Evolutionary conservation across 805 yeast species (phyloP), one percentile per base, ranked within the genome.

Genomic region (Wickerhamiella parazyma): DNA sequence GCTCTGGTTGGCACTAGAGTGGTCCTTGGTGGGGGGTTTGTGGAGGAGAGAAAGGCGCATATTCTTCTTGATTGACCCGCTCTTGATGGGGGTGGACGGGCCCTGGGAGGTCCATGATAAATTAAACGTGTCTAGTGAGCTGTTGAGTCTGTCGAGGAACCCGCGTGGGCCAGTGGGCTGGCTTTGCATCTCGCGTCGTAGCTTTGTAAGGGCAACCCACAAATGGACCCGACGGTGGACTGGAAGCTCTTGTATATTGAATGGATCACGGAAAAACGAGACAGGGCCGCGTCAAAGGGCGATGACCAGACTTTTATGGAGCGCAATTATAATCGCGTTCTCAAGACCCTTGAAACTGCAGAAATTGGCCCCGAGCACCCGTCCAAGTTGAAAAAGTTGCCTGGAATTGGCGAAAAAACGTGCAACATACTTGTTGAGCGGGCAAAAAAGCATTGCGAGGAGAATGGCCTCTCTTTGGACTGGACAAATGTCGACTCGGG

Each of bases 401-500:
- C 71, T 45, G 80, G 67, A 37, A 69, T 89, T 28, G 97, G 97
- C 1, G 78, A 74, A 10, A 76, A 78, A 45, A 76, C 82, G 6
- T 74, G 81, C 26, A 62, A 58, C 2, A 54, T 61, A 22, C 61
- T 89, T 45, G 65, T 68, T 20, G 58, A 63, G 33, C 69, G 67
- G 48, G 60, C 83, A 19, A 49, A 58, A 10, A 54, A 55, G 2
- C 71, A 83, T 60, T 85, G 94, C 54, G 52, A 60, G n/a, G 72
- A 69, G 6, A 66, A 72, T 41, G 76, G 73, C 0, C 56, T 65
- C 3, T 59, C 51, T 0, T 34, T 55, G 54, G 46, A 45, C 49
- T 9, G 37, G 46, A 18, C 42, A 29, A 28, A 18, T 16, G 39
- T 38, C 34, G 8, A 16, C 24, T 6, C 34, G 16, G 20, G 33